Evolutionary conservation across 768 basidiomycete species (phyloP), one percentile per base, ranked within the genome.

Genomic region (Auriscalpium orientale): DNA sequence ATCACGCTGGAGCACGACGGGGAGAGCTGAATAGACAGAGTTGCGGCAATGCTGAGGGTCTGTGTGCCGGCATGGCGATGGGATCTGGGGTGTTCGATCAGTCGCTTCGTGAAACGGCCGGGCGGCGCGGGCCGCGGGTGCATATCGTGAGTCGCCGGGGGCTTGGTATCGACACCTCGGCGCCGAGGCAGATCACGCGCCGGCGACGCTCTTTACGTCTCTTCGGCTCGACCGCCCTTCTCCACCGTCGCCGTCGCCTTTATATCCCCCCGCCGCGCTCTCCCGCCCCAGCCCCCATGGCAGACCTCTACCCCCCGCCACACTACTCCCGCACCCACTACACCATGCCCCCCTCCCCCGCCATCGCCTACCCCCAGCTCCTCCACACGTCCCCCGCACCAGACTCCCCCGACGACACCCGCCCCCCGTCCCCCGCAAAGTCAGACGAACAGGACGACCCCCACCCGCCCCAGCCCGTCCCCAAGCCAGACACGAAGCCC

Each of bases 1-100:
- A 90, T 97, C 66, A 97, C 94, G 54, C 73, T 89, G 68, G 81
- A 89, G 63, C 84, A 92, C 72, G 90, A 91, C 64, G 90, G 87
- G 57, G 89, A 90, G 40, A 53, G 53, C 53, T 62, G 56, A 59
- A 47, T 46, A 18, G 36, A 46, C 11, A 8, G n/a, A n/a, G 35
- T n/a, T n/a, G 56, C 11, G 43, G 16, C 44, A 13, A 3, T 40
- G 51, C 11, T 28, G 34, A 20, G 48, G 28, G 53, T 49, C 53
- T 55, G 57, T 52, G 56, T 53, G 53, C 49, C 46, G 46, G 46
- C 15, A 60, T 54, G 58, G 58, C 53, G 58, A 62, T 62, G 58
- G 58, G 58, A 60, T 52, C 58, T 58, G 57, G 56, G 40, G 18
- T 59, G 61, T 37, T 60, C 35, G 51, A 52, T 50, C 49, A 53